A percentile compares a stretch with the other conserved stretches of the same genome.
Evolutionary conservation across 1,139 yeast genomes (phyloP).

Genomic region (Casaregolazyma lundiana): DNA sequence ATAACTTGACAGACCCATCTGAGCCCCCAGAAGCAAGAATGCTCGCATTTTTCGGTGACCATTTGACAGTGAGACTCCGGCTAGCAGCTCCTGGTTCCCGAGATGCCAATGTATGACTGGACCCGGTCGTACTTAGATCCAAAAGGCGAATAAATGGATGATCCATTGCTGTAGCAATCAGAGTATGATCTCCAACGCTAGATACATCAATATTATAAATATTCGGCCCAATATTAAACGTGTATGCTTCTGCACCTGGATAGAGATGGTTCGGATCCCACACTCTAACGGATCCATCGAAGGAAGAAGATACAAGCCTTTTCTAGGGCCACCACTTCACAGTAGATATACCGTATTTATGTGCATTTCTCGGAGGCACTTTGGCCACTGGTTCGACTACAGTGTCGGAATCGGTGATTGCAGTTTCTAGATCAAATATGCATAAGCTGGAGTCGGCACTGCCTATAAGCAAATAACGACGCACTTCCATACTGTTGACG

Average conservation of each 20-base stretch:
- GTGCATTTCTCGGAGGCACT: conserved; percentile 54
- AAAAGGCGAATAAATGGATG: conserved; percentile 64
- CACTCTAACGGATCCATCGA: conserved; percentile 68
- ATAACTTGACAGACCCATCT: conserved; percentile 52
- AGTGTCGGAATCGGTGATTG: conserved; percentile 17
- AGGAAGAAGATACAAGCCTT: conserved; percentile 76
- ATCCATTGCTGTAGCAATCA: conserved; percentile 68
- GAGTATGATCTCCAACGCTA: conserved; percentile 41
- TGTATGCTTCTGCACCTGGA: conserved; percentile 48
- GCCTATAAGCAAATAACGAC: conserved; percentile 61
- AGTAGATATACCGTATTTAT: conserved; percentile 67
- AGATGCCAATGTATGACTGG: conserved; percentile 56
- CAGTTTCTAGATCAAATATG: conserved; percentile 27
- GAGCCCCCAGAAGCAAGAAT: conserved; percentile 71
- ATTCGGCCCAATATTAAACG: conserved; percentile 48
- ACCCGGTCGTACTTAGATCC: conserved; percentile 67
- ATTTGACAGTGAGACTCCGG: conserved; percentile 59
- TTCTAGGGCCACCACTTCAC: conserved; percentile 89
- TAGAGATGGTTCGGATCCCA: conserved; percentile 72
- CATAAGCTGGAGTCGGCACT: conserved; percentile 68
- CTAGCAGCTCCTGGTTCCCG: conserved; percentile 51
- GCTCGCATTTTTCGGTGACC: conserved; percentile 68
- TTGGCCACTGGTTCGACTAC: conserved; percentile 35
- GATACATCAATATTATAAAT: conserved; percentile 39
- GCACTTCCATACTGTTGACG: conserved; percentile 65